These are phyloP conservation scores for Pseudocercospora cruenta DNA, from an alignment of 2,329 filamentous ascomycete genomes.

Conservation along the genomic window DNA sequence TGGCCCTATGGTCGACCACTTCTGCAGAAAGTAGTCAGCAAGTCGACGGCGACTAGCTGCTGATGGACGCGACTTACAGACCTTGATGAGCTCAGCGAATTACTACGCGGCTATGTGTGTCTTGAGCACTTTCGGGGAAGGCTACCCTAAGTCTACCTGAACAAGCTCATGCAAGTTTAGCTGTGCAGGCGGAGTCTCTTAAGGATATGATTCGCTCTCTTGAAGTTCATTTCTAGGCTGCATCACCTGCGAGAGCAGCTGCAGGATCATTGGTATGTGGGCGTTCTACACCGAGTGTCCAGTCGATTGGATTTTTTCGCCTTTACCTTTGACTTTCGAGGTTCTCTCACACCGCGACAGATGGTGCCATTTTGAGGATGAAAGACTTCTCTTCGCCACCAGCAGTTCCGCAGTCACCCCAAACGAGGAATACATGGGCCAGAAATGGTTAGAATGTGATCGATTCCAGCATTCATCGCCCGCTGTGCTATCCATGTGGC, in stretches of 20 bases:
- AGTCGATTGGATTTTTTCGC: slow-evolving; percentile 70
- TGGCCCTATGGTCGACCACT: too few species aligned
- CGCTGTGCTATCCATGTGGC: slow-evolving; percentile 78
- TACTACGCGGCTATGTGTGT: too few species aligned
- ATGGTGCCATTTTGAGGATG: slow-evolving; percentile 75
- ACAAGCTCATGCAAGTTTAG: too few species aligned
- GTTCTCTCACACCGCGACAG: slow-evolving; percentile 73
- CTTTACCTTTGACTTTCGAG: slow-evolving; percentile 68
- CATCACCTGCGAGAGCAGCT: slow-evolving; percentile 62
- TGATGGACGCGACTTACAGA: too few species aligned
- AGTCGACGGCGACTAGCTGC: too few species aligned
- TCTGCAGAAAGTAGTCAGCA: too few species aligned
- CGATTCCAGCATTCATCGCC: slow-evolving; percentile 69
- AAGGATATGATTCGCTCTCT: too few species aligned
- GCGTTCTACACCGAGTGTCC: slow-evolving; percentile 75
- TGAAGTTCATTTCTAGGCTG: too few species aligned
- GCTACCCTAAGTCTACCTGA: too few species aligned
- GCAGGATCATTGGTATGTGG: slow-evolving; percentile 59
- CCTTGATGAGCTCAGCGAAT: too few species aligned
- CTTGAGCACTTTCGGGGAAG: too few species aligned
- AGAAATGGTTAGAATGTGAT: slow-evolving; percentile 63
- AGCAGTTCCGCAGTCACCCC: slow-evolving; percentile 76
- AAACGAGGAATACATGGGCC: slow-evolving; percentile 74
- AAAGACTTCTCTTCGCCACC: slow-evolving; percentile 64
- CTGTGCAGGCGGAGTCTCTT: too few species aligned